Percentiles rank a stretch among this genome's conserved stretches.
These are phyloP conservation scores for Tilletia caries DNA, from an alignment of 1,284 basidiomycete genomes.

Conservation along the genomic window DNA sequence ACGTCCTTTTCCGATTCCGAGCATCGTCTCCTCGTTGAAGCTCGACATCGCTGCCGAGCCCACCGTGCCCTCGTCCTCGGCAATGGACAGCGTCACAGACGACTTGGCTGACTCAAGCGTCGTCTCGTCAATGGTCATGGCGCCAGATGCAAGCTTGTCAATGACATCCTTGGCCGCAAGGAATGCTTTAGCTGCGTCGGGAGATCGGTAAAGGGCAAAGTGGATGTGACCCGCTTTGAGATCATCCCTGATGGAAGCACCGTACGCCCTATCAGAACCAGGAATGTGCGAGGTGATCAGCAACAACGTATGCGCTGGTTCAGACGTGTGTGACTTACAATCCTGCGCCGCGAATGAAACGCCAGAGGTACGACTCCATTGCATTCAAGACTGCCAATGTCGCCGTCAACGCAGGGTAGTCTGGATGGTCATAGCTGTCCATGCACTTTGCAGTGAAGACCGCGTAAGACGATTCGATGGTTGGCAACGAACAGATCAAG, in stretches of 20 bases:
- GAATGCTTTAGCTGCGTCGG: slow-evolving; percentile 80
- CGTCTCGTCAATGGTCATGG: slow-evolving; percentile 68
- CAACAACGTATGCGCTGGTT: no score
- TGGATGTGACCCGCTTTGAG: slow-evolving; percentile 75
- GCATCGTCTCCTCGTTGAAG: slow-evolving; percentile 39
- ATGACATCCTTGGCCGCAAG: slow-evolving; percentile 65
- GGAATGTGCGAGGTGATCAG: background rate
- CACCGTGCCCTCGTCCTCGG: slow-evolving; percentile 77
- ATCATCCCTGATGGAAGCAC: slow-evolving; percentile 74
- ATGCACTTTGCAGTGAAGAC: slow-evolving; percentile 72
- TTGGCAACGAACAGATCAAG: slow-evolving; percentile 79
- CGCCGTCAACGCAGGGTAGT: slow-evolving; percentile 79
- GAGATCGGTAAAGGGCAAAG: slow-evolving; percentile 74
- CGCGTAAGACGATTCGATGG: slow-evolving; percentile 89
- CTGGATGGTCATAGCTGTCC: slow-evolving; percentile 62
- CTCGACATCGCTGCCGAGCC: slow-evolving; percentile 67
- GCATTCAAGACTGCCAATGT: slow-evolving; percentile 85
- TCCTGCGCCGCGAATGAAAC: slow-evolving; percentile 48
- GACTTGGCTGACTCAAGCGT: slow-evolving; percentile 88
- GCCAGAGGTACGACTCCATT: slow-evolving; percentile 90
- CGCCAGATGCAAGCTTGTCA: slow-evolving; percentile 46
- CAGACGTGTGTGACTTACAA: slow-evolving; percentile 9
- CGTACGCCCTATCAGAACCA: slow-evolving; percentile 68
- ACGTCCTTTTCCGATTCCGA: slow-evolving; percentile 36
- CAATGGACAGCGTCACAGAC: slow-evolving; percentile 78